A percentile compares a stretch with the other conserved stretches of the same genome.
Conservation (phyloP, 345 rosid genomes). For the Sisymbrium altissimum region DNA sequence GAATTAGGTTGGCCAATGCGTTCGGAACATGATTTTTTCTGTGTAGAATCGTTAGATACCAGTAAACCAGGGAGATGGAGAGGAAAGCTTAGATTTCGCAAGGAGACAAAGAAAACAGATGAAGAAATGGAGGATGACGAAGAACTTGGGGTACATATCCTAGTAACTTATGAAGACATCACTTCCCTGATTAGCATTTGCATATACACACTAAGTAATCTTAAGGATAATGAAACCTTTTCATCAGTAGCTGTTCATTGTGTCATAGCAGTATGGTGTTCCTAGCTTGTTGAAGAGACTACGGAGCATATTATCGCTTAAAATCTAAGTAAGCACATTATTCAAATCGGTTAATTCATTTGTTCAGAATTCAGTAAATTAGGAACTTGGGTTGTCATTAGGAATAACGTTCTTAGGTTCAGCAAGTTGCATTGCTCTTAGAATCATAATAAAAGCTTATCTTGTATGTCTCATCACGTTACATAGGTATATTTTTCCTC, state of each 20-base stretch:
- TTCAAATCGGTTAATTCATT: slow-evolving; percentile 1
- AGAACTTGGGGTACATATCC: slow-evolving; percentile 56
- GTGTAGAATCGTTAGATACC: slow-evolving; percentile 30
- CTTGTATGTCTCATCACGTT: neutral
- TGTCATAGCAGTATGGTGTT: slow-evolving; percentile 26
- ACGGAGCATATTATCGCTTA: slow-evolving; percentile 27
- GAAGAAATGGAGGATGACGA: slow-evolving; percentile 52
- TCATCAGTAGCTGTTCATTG: slow-evolving; percentile 25
- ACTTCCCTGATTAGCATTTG: slow-evolving; percentile 20
- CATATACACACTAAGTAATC: slow-evolving; percentile 23
- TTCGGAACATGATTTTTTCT: slow-evolving; percentile 66
- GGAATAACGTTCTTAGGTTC: slow-evolving; percentile 1
- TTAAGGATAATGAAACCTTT: slow-evolving; percentile 10
- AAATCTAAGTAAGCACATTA: slow-evolving; percentile 32
- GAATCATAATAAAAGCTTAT: neutral
- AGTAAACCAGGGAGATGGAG: slow-evolving; percentile 28
- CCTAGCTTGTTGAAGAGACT: slow-evolving; percentile 38
- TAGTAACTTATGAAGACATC: slow-evolving; percentile 9
- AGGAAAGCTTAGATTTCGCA: neutral
- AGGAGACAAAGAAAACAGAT: slow-evolving; percentile 37
- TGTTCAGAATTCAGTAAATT: neutral
- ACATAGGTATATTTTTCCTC: neutral
- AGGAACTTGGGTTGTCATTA: slow-evolving; percentile 1
- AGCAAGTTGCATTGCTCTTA: slow-evolving; percentile 14
- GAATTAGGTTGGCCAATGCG: slow-evolving; percentile 93